These are phyloP conservation scores for Alternaria sp. DNA, from an alignment of 2,329 filamentous ascomycete species.

Conservation along the genomic window DNA sequence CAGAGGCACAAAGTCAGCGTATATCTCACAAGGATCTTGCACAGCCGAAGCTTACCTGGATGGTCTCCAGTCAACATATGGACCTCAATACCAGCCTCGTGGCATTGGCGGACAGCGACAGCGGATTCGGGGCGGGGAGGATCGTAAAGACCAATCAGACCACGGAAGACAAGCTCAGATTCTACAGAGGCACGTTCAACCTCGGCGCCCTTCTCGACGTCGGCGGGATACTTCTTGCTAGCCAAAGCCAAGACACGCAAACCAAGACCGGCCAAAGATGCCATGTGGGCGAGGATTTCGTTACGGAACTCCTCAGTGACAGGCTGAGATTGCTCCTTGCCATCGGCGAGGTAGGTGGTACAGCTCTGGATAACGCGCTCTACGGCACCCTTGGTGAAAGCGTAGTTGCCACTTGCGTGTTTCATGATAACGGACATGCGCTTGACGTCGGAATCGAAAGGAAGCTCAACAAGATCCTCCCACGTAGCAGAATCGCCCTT, in stretches of 20 bases:
- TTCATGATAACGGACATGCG: conserved; percentile 78
- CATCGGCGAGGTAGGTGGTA: conserved; percentile 59
- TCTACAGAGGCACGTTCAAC: conserved; percentile 71
- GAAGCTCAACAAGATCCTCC: conserved; percentile 68
- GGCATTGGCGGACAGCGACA: conserved; percentile 56
- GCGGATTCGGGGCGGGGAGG: conserved; percentile 84
- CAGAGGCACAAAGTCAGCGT: neutral
- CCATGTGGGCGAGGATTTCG: conserved; percentile 73
- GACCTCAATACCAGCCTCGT: conserved; percentile 57
- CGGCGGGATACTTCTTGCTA: conserved; percentile 55
- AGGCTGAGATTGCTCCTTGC: conserved; percentile 47
- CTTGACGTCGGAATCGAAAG: conserved; percentile 78
- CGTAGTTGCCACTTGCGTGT: conserved; percentile 41
- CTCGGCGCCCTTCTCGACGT: conserved; percentile 54
- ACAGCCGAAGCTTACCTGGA: conserved; percentile 42
- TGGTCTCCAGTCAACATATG: conserved; percentile 62
- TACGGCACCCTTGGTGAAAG: conserved; percentile 74
- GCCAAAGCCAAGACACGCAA: conserved; percentile 75
- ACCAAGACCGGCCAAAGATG: conserved; percentile 70
- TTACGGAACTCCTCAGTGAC: conserved; percentile 64
- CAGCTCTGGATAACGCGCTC: conserved; percentile 74
- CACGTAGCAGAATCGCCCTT: conserved; percentile 42
- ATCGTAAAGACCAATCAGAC: conserved; percentile 85
- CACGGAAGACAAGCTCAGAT: conserved; percentile 74
- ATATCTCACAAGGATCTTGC: conserved; percentile 36